These are phyloP conservation scores for Citeromyces nyonsensis DNA, from an alignment of 805 yeast genomes.

Conservation along the genomic window DNA sequence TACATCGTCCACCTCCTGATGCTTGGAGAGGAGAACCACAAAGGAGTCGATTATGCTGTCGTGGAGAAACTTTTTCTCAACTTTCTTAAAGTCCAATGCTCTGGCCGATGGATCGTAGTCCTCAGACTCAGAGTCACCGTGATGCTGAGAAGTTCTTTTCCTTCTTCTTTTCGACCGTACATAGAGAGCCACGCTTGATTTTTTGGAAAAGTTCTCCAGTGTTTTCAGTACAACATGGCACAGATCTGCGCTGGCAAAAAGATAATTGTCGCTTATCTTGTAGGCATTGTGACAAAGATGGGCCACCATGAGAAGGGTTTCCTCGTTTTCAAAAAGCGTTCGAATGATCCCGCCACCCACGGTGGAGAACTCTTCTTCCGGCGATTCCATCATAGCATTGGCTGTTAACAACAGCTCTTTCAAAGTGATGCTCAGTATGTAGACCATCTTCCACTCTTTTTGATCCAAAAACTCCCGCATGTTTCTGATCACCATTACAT, in stretches of 20 bases:
- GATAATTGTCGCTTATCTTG: conserved; percentile 46
- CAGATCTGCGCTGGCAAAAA: conserved; percentile 45
- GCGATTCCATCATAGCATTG: conserved; percentile 17
- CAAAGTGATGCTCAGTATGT: conserved; percentile 56
- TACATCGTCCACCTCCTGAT: conserved; percentile 40
- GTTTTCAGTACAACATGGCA: conserved; percentile 44
- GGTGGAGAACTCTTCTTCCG: conserved; percentile 26
- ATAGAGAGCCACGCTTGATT: conserved; percentile 20
- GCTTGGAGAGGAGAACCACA: conserved; percentile 43
- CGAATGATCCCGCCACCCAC: conserved; percentile 23
- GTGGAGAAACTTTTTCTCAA: conserved; percentile 25
- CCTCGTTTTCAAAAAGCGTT: conserved; percentile 55
- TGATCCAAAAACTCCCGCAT: conserved; percentile 21
- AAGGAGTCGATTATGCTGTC: conserved; percentile 52
- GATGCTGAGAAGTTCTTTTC: conserved; percentile 2
- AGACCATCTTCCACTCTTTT: conserved; percentile 44
- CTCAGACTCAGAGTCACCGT: neutral
- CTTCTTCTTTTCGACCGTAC: conserved; percentile 12
- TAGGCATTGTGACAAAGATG: conserved; percentile 48
- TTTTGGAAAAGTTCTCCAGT: neutral
- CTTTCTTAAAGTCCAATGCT: neutral
- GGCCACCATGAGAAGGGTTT: conserved; percentile 37
- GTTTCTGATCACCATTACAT: conserved; percentile 27
- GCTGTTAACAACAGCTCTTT: conserved; percentile 38
- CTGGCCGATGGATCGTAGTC: neutral